Base-by-base conservation (phyloP, 441 rosid genomes). In the Pelargonium australe region DNA sequence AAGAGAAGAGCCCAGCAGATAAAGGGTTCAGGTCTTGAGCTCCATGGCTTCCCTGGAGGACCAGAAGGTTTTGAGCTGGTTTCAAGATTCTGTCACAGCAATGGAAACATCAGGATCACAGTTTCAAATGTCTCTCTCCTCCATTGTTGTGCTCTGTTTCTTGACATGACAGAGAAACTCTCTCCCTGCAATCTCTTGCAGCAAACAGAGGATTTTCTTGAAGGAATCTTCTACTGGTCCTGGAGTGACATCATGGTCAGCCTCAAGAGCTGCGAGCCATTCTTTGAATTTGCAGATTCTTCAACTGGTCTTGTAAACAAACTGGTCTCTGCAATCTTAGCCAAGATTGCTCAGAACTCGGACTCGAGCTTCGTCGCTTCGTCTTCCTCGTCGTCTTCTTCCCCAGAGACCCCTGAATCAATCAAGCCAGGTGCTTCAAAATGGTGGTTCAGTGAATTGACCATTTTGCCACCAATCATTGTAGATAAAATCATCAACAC, bases 391-490 rank as follows among this genome's bases (percentile, higher is more conserved):
- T 80, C 89, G 0, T 82, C 88, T 1, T 84, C 92, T 1, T 87
- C 91, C 1, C 84, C 95, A 0, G 95, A 85, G 53, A 84, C 82
- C 9, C 78, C 85, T 4, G 75, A 76, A 9, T 70, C 78, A 37
- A 45, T 17, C 9, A 79, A 77, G 80, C 70, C 82, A 85, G 41
- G 81, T 75, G 37, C 37, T 31, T 31, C 37, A 31, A 31, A 31
- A 49, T 91, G 97, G 95, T 91, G 97, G 97, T 91, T 91, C 44
- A 83, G 85, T 14, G 95, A 83, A 68, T 44, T 88, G 74, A 53
- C 85, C 8, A 47, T 40, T 19, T 77, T 90, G 11, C 72, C 89
- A 7, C 92, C 97, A 9, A 60, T 60, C 44, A 75, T 79, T 7
- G 79, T 88, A 2, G 83, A 71, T 34, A 90, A 71, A 73, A 19